Base-by-base conservation (phyloP, 1,284 basidiomycete genomes). In the Moesziomyces antarcticus region DNA sequence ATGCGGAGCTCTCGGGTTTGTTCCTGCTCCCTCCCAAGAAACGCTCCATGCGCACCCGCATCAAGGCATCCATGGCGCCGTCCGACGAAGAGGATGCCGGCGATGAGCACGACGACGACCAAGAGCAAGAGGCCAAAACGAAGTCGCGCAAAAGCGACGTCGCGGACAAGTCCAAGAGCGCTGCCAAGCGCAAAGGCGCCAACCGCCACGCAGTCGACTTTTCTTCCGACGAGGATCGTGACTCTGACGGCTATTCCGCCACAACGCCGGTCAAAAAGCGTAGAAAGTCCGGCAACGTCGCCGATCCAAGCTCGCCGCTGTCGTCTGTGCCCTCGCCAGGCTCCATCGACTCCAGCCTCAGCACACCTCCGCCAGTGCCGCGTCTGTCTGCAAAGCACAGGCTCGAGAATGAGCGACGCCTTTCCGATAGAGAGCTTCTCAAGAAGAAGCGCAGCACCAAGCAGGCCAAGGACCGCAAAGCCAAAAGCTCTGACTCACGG, bases 1-100 rank as follows among this genome's bases (percentile, higher is more conserved):
- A 70, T 20, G 25, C 61, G 18, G 67, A 65, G 44, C 48, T 70
- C 21, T 63, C 64, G 3, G 70, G 70, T 5, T 51, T 68, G 16
- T 67, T 73, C 49, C 41, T 81, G 1, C 54, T 82, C 21, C 81
- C 81, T 22, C 73, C 77, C 25, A 82, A 82, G 72, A 82, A 82
- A 58, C 67, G 81, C 7, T 64, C 73, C 9, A 68, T 74, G 46
- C 70, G 80, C 20, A 81, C 81, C 1, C 75, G 81, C 50, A 67
- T 81, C 56, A 81, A 81, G 51, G 79, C 79, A 1, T 66, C 47
- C n/a, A 20, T 56, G 42, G 43, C 57, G 14, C 47, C 56, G 1
- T 64, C 64, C 18, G 64, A 66, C 20, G 62, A 63, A 5, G 71
- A 61, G 6, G 51, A 41, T 13, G 68, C 56, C 4, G 44, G 49